Percentiles rank a stretch among this genome's conserved stretches.
These are phyloP conservation scores for Pseudomonodictys pantanalensis DNA, from an alignment of 495 filamentous ascomycete genomes.

Conservation along the genomic window DNA sequence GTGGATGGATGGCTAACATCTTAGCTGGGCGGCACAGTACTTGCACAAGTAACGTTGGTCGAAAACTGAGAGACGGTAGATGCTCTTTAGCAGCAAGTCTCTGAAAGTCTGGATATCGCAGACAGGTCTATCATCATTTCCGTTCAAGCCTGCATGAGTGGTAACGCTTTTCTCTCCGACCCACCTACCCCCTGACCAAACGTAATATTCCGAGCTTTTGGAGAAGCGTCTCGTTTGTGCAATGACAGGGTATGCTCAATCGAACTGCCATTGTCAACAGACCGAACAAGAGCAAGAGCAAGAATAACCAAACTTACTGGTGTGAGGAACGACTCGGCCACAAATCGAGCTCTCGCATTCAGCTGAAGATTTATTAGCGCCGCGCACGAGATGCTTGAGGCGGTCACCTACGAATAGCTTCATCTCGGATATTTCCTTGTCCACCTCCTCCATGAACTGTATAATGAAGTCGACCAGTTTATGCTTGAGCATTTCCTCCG, in stretches of 20 bases:
- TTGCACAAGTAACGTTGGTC: no score
- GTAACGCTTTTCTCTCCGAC: no score
- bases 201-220: no score
- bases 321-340: constrained; percentile 95
- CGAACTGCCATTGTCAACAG: constrained; percentile 19
- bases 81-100: no score
- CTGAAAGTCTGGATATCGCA: no score
- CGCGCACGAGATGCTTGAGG: background rate
- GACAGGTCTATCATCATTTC: no score
- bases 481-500: constrained; percentile 96
- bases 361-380: constrained; percentile 53
- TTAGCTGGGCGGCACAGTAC: no score
- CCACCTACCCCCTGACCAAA: no score
- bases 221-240: no score
- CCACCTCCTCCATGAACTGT: constrained; percentile 98
- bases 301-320: constrained; percentile 60
- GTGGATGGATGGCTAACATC: no score
- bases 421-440: constrained; percentile 99
- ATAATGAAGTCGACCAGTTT: constrained; percentile 99
- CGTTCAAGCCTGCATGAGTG: no score
- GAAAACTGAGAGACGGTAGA: no score
- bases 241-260: constrained; percentile 13
- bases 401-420: constrained; percentile 84
- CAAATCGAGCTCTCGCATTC: constrained; percentile 95
- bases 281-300: background rate